These are phyloP conservation scores for Echinosophora koreensis DNA, from an alignment of 306 rosid species.

Conservation along the genomic window DNA sequence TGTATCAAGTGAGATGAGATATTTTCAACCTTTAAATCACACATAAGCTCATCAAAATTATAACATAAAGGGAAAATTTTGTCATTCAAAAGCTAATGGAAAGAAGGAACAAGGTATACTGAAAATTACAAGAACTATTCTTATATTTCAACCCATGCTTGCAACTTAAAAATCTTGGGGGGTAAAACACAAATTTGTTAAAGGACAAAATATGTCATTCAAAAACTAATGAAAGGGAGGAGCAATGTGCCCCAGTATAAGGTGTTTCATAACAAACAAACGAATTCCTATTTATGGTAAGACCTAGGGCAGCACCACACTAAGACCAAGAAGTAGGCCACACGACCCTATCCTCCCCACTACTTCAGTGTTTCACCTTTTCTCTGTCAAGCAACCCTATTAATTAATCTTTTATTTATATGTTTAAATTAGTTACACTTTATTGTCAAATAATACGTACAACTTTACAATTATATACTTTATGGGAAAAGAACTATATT, in stretches of 20 bases:
- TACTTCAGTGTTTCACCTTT: conserved; percentile 46
- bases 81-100: no score
- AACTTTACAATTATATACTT: no score
- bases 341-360: conserved; percentile 38
- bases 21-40: no score
- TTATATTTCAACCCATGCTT: no score
- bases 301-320: not conserved
- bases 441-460: not conserved
- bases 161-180: no score
- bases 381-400: not conserved
- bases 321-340: conserved; percentile 42
- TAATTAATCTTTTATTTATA: not conserved
- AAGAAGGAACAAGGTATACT: no score
- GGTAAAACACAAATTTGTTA: not conserved
- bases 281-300: conserved; percentile 35
- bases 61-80: no score
- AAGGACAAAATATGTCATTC: not conserved
- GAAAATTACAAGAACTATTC: no score
- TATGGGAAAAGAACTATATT: no score
- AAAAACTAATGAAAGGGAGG: not conserved
- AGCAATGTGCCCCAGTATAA: not conserved
- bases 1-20: no score
- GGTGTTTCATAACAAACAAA: conserved; percentile 19
- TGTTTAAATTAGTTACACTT: not conserved
- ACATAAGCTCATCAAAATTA: no score